Conservation (phyloP, 2,329 filamentous ascomycete species). For the Colletotrichum tropicale region DNA sequence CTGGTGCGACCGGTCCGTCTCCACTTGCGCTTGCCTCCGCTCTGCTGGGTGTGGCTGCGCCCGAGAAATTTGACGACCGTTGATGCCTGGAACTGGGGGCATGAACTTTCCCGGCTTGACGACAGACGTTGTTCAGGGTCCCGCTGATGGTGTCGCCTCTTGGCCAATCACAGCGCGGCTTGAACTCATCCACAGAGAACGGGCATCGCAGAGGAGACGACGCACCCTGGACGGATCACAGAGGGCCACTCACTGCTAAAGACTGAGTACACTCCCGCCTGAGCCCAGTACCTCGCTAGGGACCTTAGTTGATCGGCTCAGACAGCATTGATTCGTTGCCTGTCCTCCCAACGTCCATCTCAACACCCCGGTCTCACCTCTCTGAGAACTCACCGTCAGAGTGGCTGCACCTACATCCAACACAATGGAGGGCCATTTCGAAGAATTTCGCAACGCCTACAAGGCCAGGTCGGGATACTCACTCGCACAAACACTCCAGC, state of each 20-base stretch:
- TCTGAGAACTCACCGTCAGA: background rate
- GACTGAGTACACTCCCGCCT: background rate
- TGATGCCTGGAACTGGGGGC: background rate
- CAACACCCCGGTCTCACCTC: background rate
- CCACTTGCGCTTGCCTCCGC: background rate
- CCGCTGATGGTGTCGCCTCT: background rate
- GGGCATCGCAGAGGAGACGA: slow-evolving; percentile 3
- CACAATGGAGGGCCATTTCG: slow-evolving; percentile 75
- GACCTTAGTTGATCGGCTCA: background rate
- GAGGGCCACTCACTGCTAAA: background rate
- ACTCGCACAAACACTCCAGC: slow-evolving; percentile 77
- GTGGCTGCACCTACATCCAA: background rate
- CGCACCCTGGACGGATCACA: background rate
- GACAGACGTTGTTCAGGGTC: background rate
- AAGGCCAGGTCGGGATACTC: slow-evolving; percentile 69
- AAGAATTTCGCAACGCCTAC: slow-evolving; percentile 75
- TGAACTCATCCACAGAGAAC: background rate
- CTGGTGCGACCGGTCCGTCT: background rate
- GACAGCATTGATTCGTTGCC: background rate
- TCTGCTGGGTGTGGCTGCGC: background rate
- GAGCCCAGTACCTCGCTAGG: no score
- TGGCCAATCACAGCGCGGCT: slow-evolving; percentile 5
- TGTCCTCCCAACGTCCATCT: background rate
- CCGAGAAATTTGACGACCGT: background rate
- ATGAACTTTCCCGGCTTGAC: background rate